Base-by-base conservation (phyloP, 2,329 filamentous ascomycete species). In the Drechslera avenae region DNA sequence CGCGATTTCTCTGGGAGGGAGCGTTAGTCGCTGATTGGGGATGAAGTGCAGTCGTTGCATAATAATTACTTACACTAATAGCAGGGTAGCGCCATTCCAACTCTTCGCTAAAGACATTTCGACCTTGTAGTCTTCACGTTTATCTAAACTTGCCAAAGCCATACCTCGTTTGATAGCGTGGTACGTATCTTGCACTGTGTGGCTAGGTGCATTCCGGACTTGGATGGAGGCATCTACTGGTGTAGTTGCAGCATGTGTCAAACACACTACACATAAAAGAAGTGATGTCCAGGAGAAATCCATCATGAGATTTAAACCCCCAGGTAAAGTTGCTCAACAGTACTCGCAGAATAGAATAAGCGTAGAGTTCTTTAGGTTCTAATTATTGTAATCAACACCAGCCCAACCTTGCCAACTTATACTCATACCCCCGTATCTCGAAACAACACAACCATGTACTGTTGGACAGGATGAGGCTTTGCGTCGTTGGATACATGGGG, bases 11-110 rank as follows among this genome's bases (percentile, higher is more conserved):
- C 52, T 58, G 10, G 16, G 12, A 23, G 21, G 9, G 4, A 6
- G 6, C 13, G 31, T 41, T 10, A 37, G 16, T 23, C 12, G 10
- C 17, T 30, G 7, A 8, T 10, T 16, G 16, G 32, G 8, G 2
- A n/a, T 6, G 23, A 5, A 39, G 10, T 17, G 7, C 14, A 2
- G 17, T n/a, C 5, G 34, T n/a, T 28, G 14, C 3, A n/a, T n/a
- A 13, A 17, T 5, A 14, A n/a, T 2, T 10, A 49, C 70, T 60
- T 43, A 71, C 68, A 62, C 61, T 16, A 58, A 73, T 35, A 77
- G 70, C 16, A 79, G 58, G 0, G 64, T 64, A 0, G 75, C 73
- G 16, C 68, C 71, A 26, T 68, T 62, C 72, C 75, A 79, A 44
- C 73, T 76, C 43, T 66, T 72, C 43, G 74, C 71, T 14, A 79